Base-by-base conservation (phyloP, 2,329 filamentous ascomycete species). In the Fusarium irregulare region DNA sequence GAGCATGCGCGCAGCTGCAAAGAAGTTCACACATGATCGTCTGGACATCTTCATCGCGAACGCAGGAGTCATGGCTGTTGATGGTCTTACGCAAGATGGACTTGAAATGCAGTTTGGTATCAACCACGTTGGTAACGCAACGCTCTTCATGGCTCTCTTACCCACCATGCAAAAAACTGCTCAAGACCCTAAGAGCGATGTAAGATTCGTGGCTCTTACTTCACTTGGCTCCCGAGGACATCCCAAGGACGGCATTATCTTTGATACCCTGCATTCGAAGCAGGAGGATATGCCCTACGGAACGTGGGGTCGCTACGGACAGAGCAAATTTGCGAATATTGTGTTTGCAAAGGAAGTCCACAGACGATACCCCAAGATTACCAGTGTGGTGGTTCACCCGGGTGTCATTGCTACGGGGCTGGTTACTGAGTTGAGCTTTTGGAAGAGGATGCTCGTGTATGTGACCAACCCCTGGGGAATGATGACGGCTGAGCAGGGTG, bases 241-340 rank as follows among this genome's bases (percentile, higher is more conserved):
- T 55, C 77, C 78, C 2, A 50, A 54, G 34, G 62, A 70, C 1
- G 77, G 77, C 18, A 73, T 80, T 41, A 60, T 73, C 2, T 77
- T 80, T 30, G 73, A 74, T 2, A 71, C 66, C 12, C 67, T 80
- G 54, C 66, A 67, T 9, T 76, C 73, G 1, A 72, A 69, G 41
- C 73, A 77, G 41, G 68, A 71, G 27, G 49, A 68, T 18, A 66
- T 81, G 25, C 63, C 64, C 0, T 60, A 73, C 7, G 81, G 79
- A 34, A 79, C 81, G 6, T 84, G 81, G 79, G 74, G 77, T 4
- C 83, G 84, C 3, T 88, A 87, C 68, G 83, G 79, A 11, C 81
- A 83, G n/a, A 84, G 82, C 62, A 87, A 87, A 71, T 79, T 83
- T 1, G 85, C 84, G 4, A 85, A 84, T 55, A 80, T 86, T 28